These are phyloP conservation scores for Citrus trifoliata DNA, from an alignment of 345 rosid species.

Conservation along the genomic window DNA sequence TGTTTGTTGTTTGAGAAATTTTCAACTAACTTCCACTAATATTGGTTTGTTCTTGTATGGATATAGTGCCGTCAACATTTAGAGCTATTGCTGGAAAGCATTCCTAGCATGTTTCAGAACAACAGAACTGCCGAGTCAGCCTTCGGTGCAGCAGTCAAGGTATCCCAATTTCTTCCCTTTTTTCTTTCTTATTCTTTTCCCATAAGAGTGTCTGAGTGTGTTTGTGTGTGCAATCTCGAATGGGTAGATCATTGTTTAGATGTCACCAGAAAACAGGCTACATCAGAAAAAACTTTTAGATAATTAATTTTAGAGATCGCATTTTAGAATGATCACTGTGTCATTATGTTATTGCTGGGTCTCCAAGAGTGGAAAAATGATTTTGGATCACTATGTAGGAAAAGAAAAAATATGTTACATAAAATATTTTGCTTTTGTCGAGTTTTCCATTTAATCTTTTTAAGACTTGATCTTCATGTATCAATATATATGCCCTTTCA, in stretches of 20 bases:
- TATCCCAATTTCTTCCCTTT: conserved; percentile 20
- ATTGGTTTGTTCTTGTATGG: conserved; percentile 15
- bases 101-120: conserved; percentile 90
- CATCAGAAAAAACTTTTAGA: not conserved
- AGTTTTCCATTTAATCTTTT: not conserved
- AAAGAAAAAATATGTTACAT: not conserved
- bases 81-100: conserved; percentile 89
- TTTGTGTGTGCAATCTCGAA: not conserved
- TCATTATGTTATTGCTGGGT: not conserved
- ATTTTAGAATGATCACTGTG: not conserved
- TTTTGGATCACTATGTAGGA: not conserved
- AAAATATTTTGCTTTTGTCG: not conserved
- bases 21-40: conserved; percentile 2
- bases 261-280: not conserved
- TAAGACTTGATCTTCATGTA: not conserved
- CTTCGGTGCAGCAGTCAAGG: conserved; percentile 98
- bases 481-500: not conserved
- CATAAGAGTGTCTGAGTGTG: not conserved
- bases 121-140: conserved; percentile 90
- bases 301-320: not conserved
- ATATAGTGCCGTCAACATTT: conserved; percentile 90
- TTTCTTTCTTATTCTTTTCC: not conserved
- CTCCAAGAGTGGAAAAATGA: not conserved
- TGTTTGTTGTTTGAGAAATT: conserved; percentile 1
- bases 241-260: not conserved